A percentile compares a stretch with the other conserved stretches of the same genome.
Evolutionary conservation across 164 flowering plant species (phyloP).

Genomic region (Aristolochia fimbriata): DNA sequence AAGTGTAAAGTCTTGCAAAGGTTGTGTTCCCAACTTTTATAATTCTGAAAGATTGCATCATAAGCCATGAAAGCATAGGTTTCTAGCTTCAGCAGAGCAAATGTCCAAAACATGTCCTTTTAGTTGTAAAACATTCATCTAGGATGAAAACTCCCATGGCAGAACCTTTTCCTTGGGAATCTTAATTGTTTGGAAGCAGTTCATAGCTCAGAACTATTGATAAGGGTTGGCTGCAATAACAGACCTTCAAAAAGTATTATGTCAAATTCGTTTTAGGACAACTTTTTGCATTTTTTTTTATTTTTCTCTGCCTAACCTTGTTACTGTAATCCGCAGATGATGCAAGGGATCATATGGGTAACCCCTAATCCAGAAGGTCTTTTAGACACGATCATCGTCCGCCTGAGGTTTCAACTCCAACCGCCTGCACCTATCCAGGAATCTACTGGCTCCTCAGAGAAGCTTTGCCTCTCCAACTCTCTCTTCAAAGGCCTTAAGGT

Average conservation of each 20-base stretch:
- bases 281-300: background rate
- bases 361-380: slow-evolving; percentile 51
- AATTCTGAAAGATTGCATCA: no score
- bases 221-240: background rate
- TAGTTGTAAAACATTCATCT: background rate
- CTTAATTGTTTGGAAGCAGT: background rate
- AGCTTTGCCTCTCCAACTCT: slow-evolving; percentile 35
- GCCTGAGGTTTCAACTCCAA: slow-evolving; percentile 51
- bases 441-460: slow-evolving; percentile 37
- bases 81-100: no score
- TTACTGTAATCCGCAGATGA: slow-evolving; percentile 41
- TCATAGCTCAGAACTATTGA: background rate
- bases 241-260: background rate
- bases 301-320: background rate
- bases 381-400: slow-evolving; percentile 57
- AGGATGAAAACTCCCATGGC: background rate
- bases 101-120: background rate
- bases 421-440: slow-evolving; percentile 33
- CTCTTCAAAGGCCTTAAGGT: slow-evolving; percentile 57
- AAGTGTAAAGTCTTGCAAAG: background rate
- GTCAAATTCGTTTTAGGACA: background rate
- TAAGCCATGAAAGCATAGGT: no score
- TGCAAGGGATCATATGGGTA: slow-evolving; percentile 92
- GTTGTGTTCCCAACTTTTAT: background rate
- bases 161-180: background rate